Evolutionary conservation across 805 yeast genomes (phyloP).

Genomic region (Diddensiella santjacobensis): DNA sequence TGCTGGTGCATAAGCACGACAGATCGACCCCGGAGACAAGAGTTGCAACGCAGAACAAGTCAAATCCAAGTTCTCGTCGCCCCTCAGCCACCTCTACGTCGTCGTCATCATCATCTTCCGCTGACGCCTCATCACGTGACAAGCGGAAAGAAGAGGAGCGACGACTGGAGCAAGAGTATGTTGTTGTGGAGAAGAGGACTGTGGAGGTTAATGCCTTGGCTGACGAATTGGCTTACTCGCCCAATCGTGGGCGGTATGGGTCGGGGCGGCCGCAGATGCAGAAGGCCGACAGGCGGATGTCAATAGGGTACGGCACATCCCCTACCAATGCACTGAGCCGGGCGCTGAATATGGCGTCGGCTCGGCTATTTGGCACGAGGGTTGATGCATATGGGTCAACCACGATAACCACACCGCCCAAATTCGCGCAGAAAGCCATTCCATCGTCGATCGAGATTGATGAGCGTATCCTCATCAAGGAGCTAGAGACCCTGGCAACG

Average conservation of each 20-base stretch:
- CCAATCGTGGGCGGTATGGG: slow-evolving; percentile 5
- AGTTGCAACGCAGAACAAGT: not conserved
- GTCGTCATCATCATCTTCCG: not conserved
- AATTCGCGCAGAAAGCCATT: slow-evolving; percentile 23
- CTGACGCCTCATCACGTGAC: not conserved
- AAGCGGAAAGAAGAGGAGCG: slow-evolving; percentile 29
- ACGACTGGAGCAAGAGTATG: slow-evolving; percentile 70
- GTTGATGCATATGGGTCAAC: slow-evolving; percentile 19
- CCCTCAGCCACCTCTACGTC: slow-evolving; percentile 3
- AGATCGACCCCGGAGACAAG: no score
- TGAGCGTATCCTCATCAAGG: slow-evolving; percentile 29
- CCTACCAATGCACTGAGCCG: slow-evolving; percentile 87
- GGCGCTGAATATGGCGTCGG: slow-evolving; percentile 84
- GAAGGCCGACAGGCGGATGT: slow-evolving; percentile 27
- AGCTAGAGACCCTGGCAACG: slow-evolving; percentile 74
- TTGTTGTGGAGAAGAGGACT: slow-evolving; percentile 88
- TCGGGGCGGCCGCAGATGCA: not conserved
- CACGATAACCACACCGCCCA: slow-evolving; percentile 21
- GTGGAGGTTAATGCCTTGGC: slow-evolving; percentile 96
- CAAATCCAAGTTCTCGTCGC: slow-evolving; percentile 3
- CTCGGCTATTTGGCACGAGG: slow-evolving; percentile 68
- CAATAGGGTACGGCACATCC: slow-evolving; percentile 37
- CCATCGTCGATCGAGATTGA: slow-evolving; percentile 22
- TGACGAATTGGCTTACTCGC: slow-evolving; percentile 66
- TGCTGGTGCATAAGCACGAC: slow-evolving; percentile 18